Evolutionary conservation across 257 asterid species (phyloP).

Genomic region (Solanum chiquidenum): DNA sequence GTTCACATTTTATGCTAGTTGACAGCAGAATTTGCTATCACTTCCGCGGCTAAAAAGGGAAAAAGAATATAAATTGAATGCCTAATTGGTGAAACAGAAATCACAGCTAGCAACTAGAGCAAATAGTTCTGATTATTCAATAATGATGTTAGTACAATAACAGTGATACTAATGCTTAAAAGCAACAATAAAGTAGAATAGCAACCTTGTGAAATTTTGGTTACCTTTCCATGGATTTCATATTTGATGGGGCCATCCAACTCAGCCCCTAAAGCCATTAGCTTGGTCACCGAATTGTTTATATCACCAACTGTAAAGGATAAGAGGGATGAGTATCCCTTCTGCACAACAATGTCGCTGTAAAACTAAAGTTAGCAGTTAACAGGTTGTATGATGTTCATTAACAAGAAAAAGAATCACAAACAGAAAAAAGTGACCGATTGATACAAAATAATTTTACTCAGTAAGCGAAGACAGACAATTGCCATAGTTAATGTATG

Average conservation of each 20-base stretch:
- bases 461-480: not conserved
- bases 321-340: slow-evolving; percentile 72
- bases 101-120: not conserved
- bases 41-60: not conserved
- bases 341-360: slow-evolving; percentile 45
- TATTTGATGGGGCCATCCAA: slow-evolving; percentile 87
- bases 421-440: not conserved
- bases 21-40: not conserved
- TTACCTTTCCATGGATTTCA: slow-evolving; percentile 92
- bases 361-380: slow-evolving; percentile 2
- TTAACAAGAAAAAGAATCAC: not conserved
- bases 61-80: no score
- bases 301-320: slow-evolving; percentile 81
- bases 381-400: not conserved
- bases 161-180: not conserved
- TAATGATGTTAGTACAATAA: not conserved
- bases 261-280: slow-evolving; percentile 85
- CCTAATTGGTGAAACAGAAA: not conserved
- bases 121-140: not conserved
- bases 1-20: not conserved
- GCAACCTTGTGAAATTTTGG: not conserved
- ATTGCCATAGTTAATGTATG: not conserved
- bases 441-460: not conserved
- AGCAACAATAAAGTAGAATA: not conserved
- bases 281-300: slow-evolving; percentile 59